Evolutionary conservation across 1,139 yeast genomes (phyloP).

Genomic region (Hyphopichia wangnamkhiaoensis): DNA sequence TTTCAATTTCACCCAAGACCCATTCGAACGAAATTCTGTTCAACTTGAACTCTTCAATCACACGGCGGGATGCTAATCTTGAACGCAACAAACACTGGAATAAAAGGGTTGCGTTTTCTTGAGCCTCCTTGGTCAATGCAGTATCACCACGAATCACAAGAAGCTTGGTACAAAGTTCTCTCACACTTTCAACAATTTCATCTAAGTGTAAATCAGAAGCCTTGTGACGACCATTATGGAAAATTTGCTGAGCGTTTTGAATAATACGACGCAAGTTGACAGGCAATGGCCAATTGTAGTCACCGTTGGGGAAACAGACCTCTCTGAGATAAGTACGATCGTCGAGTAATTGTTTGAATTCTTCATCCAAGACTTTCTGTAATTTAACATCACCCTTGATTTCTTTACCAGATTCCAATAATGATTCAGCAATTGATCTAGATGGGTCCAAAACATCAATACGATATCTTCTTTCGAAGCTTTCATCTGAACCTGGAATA

Average conservation of each 20-base stretch:
- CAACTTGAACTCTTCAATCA: conserved; percentile 85
- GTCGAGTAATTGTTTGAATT: conserved; percentile 68
- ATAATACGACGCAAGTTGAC: conserved; percentile 95
- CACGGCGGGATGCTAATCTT: conserved; percentile 86
- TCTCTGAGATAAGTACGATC: conserved; percentile 84
- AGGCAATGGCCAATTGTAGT: conserved; percentile 95
- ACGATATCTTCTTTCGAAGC: conserved; percentile 82
- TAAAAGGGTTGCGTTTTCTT: conserved; percentile 84
- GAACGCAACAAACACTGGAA: conserved; percentile 93
- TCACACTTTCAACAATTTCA: conserved; percentile 77
- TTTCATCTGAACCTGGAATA: conserved; percentile 85
- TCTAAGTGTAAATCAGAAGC: conserved; percentile 87
- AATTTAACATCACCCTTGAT: conserved; percentile 86
- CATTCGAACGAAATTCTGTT: conserved; percentile 89
- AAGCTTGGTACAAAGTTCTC: conserved; percentile 63
- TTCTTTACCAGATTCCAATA: conserved; percentile 87
- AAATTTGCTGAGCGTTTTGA: conserved; percentile 96
- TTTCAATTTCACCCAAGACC: conserved; percentile 92
- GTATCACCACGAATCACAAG: conserved; percentile 84
- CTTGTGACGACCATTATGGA: conserved; percentile 87
- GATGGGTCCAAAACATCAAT: conserved; percentile 80
- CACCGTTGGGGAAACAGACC: conserved; percentile 87
- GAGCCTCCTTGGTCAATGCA: conserved; percentile 76
- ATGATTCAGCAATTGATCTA: conserved; percentile 64
- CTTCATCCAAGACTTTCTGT: conserved; percentile 81